Evolutionary conservation across 2,329 filamentous ascomycete genomes (phyloP).

Genomic region (Colletotrichum spaethianum): DNA sequence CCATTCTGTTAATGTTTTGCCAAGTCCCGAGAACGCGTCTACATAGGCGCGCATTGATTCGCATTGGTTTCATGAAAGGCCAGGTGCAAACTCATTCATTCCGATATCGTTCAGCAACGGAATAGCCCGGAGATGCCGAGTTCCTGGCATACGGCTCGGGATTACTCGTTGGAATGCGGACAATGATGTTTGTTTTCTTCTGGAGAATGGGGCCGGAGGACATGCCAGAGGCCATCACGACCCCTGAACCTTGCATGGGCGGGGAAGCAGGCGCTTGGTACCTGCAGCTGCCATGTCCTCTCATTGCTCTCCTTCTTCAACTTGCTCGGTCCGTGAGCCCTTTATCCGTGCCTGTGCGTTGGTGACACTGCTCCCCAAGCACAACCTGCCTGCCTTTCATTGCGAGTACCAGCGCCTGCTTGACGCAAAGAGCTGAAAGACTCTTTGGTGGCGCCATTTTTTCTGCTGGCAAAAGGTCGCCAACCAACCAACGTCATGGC

Average conservation of each 20-base stretch:
- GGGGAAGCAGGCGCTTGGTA: conserved; percentile 32
- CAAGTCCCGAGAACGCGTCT: not conserved
- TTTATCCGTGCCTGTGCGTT: no score
- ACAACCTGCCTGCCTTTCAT: no score
- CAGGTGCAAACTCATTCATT: not conserved
- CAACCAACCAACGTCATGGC: not conserved
- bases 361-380: no score
- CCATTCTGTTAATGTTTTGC: not conserved
- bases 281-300: conserved; percentile 31
- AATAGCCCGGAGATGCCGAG: not conserved
- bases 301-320: not conserved
- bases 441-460: not conserved
- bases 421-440: not conserved
- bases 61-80: not conserved
- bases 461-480: not conserved
- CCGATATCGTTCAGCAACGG: not conserved
- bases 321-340: not conserved
- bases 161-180: not conserved
- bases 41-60: not conserved
- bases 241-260: conserved; percentile 9
- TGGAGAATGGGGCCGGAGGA: not conserved
- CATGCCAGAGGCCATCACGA: not conserved
- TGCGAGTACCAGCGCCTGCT: not conserved
- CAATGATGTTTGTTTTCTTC: not conserved
- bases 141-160: not conserved